Evolutionary conservation across 345 rosid species (phyloP), one percentile per base, ranked within the genome.

Genomic region (Eucalyptus camaldulensis): DNA sequence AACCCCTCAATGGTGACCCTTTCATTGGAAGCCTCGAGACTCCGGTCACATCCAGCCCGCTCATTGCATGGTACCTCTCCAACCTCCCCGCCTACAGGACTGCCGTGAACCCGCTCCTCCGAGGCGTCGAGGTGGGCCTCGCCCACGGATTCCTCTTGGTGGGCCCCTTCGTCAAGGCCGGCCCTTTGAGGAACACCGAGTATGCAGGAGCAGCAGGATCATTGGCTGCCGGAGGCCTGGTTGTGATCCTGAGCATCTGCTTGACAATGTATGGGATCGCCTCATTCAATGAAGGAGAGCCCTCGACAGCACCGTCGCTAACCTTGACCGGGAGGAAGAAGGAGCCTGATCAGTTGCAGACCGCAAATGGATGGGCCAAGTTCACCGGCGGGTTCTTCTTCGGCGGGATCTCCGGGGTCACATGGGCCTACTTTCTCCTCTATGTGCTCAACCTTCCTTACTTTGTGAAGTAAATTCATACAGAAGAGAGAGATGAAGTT

Each of bases 11-110:
- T 58, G 99, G 98, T 9, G 99, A 98, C 88, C 99, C 99, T 5
- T 98, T 97, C 95, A 97, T 97, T 43, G 99, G 99, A 89, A 98
- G 98, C 91, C 96, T 98, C 8, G 99, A 98, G 92, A 97, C 99
- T 87, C 99, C 99, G 12, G 92, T 96, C 8, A 98, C 99, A 65
- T 97, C 99, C 49, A 97, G 99, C 95, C 99, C 99, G 3, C 87
- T 98, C 90, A 91, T 98, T 27, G 99, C 99, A 1, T 98, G 98
- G 98, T 98, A 96, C 94, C 97, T 97, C 45, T 97, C 99, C 58
- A 96, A 98, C 94, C 97, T 98, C 45, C 99, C 99, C 0, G 99
- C 97, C 31, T 98, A 98, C 93, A 90, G 98, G 88, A 98, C 99
- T 4, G 98, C 99, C 1, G 99, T 98, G 58, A 97, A 89, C 92